These are phyloP conservation scores for Diaporthe destruens DNA, from an alignment of 2,329 filamentous ascomycete genomes.

Conservation along the genomic window DNA sequence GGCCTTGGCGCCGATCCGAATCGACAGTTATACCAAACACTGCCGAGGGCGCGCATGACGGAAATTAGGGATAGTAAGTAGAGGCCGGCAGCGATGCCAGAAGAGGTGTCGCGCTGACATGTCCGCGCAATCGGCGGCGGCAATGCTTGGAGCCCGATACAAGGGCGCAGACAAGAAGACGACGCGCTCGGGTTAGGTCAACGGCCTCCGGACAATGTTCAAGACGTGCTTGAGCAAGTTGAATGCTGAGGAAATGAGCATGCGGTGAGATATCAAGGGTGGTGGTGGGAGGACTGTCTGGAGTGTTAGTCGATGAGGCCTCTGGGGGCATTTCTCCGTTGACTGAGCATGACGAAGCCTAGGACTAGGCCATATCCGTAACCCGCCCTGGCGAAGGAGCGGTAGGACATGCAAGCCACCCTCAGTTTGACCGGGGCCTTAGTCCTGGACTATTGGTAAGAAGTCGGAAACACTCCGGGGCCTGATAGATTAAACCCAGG, in stretches of 20 bases:
- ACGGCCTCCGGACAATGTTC: not conserved
- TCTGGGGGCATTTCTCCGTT: conserved; percentile 26
- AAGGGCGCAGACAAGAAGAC: not conserved
- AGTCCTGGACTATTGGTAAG: conserved; percentile 25
- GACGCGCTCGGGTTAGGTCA: not conserved
- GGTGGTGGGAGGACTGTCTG: conserved; percentile 9
- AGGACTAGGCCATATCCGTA: conserved; percentile 27
- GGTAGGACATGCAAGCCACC: conserved; percentile 32
- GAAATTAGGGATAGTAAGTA: conserved; percentile 1
- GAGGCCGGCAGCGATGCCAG: conserved; percentile 1
- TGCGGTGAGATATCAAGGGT: conserved; percentile 16
- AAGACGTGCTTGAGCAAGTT: conserved; percentile 29
- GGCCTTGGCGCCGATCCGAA: conserved; percentile 30
- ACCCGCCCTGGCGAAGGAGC: conserved; percentile 21
- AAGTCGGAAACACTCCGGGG: conserved; percentile 22
- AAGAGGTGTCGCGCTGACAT: conserved; percentile 1
- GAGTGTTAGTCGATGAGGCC: conserved; percentile 27
- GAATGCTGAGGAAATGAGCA: conserved; percentile 28
- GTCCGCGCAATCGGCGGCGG: not conserved
- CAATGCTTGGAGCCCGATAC: not conserved
- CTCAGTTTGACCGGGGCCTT: conserved; percentile 21
- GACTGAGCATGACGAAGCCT: conserved; percentile 24
- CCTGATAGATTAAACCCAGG: conserved; percentile 22
- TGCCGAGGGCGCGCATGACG: conserved; percentile 23
- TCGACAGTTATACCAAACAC: conserved; percentile 6